A percentile compares a stretch with the other conserved stretches of the same genome.
Conservation (phyloP, 2,329 filamentous ascomycete species). For the Dactylellina sp. region DNA sequence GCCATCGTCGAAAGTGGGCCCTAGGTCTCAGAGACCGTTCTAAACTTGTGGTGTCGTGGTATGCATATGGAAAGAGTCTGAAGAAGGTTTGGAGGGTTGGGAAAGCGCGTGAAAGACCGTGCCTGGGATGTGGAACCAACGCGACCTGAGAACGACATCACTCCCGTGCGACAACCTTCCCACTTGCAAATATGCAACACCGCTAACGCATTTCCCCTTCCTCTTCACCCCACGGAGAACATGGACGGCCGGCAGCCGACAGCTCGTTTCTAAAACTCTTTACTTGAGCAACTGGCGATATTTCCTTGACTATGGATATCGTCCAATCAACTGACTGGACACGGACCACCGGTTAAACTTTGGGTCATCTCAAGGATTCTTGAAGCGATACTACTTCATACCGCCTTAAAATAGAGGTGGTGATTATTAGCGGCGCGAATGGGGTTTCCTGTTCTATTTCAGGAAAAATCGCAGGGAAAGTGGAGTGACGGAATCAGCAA, state of each 20-base stretch:
- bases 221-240: background rate
- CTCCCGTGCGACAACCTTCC: background rate
- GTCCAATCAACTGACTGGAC: too few species aligned
- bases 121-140: slow-evolving; percentile 8
- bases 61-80: background rate
- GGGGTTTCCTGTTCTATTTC: too few species aligned
- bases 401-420: too few species aligned
- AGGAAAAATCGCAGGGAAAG: too few species aligned
- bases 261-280: too few species aligned
- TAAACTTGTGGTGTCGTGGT: slow-evolving; percentile 6
- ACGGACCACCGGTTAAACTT: too few species aligned
- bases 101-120: background rate
- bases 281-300: background rate
- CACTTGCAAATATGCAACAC: slow-evolving; percentile 6
- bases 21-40: slow-evolving; percentile 24
- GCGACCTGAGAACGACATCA: slow-evolving; percentile 27
- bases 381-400: too few species aligned
- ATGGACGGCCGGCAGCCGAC: background rate
- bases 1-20: slow-evolving; percentile 30
- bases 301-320: too few species aligned
- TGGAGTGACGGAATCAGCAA: too few species aligned
- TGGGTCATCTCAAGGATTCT: too few species aligned
- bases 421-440: too few species aligned
- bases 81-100: background rate
- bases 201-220: slow-evolving; percentile 4